phyloP scores from a whole-genome alignment of 2,329 filamentous ascomycete genomes.

The Colletotrichum tropicale region DNA sequence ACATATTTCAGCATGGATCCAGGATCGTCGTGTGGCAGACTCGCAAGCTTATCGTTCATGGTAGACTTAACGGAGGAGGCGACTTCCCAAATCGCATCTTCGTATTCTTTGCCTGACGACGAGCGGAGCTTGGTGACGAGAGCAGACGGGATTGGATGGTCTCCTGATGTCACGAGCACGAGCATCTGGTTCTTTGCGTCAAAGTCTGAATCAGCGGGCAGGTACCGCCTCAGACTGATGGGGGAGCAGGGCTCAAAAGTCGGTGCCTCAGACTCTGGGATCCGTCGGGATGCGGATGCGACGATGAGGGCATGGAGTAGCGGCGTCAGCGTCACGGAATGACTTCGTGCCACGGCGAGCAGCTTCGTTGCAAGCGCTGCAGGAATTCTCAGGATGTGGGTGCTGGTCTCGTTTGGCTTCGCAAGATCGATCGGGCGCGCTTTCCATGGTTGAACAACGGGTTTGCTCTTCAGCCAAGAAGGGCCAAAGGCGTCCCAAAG shows the following conservation, averaged over 20 bases:
- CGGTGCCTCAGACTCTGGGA: slow-evolving; percentile 35
- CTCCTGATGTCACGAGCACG: slow-evolving; percentile 41
- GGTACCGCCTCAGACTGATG: slow-evolving; percentile 48
- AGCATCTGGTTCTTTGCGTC: slow-evolving; percentile 37
- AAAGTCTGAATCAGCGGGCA: slow-evolving; percentile 28
- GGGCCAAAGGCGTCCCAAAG: slow-evolving; percentile 47
- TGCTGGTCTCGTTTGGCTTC: slow-evolving; percentile 36
- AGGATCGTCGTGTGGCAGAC: slow-evolving; percentile 47
- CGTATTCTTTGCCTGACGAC: slow-evolving; percentile 19
- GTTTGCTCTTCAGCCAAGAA: slow-evolving; percentile 34
- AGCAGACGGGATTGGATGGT: slow-evolving; percentile 31
- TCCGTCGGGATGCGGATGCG: slow-evolving; percentile 40
- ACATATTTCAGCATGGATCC: slow-evolving; percentile 46
- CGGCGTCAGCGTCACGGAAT: slow-evolving; percentile 50
- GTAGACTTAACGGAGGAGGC: slow-evolving; percentile 38
- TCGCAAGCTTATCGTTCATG: slow-evolving; percentile 34
- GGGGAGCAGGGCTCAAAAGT: slow-evolving; percentile 45
- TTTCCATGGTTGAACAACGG: slow-evolving; percentile 38
- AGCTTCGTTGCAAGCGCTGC: slow-evolving; percentile 31
- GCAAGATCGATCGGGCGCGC: slow-evolving; percentile 38
- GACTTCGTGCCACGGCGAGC: slow-evolving; percentile 42
- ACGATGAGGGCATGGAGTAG: slow-evolving; percentile 52
- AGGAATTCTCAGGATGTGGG: slow-evolving; percentile 41
- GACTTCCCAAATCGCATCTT: slow-evolving; percentile 45
- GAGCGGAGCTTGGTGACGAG: slow-evolving; percentile 29